Base-by-base conservation (phyloP, 2,329 filamentous ascomycete species). In the Zymoseptoria ardabiliae region DNA sequence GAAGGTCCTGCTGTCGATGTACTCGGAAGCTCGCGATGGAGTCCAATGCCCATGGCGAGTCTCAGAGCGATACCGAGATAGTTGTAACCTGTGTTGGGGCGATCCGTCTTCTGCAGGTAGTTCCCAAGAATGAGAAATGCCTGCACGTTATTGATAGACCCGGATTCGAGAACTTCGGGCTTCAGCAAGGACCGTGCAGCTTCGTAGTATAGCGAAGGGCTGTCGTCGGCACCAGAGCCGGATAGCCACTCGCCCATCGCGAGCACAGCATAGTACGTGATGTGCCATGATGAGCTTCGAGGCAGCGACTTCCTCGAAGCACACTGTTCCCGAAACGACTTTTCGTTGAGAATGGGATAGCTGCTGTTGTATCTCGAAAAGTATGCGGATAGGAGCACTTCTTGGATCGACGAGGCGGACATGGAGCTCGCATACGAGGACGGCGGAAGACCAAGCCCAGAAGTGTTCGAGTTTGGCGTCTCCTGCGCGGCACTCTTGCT, bases 61-160 rank as follows among this genome's bases (percentile, higher is more conserved):
- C 79, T 71, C 19, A 77, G 73, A 0, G 80, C 79, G 19, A 81
- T 72, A 0, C 79, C 80, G n/a, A 80, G 73, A 55, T 79, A 79
- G 62, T 80, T 81, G 62, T 79, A 81, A 0, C 78, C 78, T 0
- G 78, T 79, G 60, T 82, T 82, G 3, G 79, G 79, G 45, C 77
- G 75, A 64, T 81, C 76, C 28, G 77, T 71, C 64, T 81, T 81
- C 63, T 81, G 80, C 3, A 80, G 71, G 64, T 81, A 81, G 53
- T 81, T 81, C 0, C 75, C 75, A 55, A 65, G 59, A 13, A 66
- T 45, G 0, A 62, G 30, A 13, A 65, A 62, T 17, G 61, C 58
- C 25, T 66, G 63, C 10, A 66, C 63, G 10, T 53, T 60, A n/a
- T 56, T 59, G 19, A 65, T n/a, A 7, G 59, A 60, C 3, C 57